These are phyloP conservation scores for Conticribra guillardii DNA, from an alignment of 108 stramenopile genomes.

Conservation along the genomic window DNA sequence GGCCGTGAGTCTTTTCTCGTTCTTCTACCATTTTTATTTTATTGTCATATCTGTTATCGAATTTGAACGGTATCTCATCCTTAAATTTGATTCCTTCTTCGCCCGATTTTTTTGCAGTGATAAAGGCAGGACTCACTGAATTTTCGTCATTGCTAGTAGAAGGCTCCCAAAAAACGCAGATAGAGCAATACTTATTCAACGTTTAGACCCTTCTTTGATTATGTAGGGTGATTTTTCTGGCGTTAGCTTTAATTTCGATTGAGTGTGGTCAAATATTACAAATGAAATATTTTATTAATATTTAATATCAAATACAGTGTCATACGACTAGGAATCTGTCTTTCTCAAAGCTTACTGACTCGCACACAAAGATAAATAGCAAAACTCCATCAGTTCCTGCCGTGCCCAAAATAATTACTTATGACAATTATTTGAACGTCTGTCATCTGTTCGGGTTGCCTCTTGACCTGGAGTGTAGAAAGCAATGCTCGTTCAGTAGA, in stretches of 20 bases:
- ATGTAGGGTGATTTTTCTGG: neutral
- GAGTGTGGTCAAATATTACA: too few species aligned
- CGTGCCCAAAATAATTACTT: too few species aligned
- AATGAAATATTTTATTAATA: too few species aligned
- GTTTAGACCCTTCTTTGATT: slow-evolving; percentile 21
- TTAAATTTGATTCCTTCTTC: neutral
- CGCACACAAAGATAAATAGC: too few species aligned
- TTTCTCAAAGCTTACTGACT: too few species aligned
- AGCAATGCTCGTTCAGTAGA: slow-evolving; percentile 79
- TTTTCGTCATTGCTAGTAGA: slow-evolving; percentile 36
- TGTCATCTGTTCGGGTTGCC: too few species aligned
- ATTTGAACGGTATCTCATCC: too few species aligned
- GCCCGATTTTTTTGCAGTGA: slow-evolving; percentile 17
- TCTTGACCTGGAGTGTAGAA: slow-evolving; percentile 43
- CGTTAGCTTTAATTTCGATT: too few species aligned
- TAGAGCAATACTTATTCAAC: slow-evolving; percentile 41
- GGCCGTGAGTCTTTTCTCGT: slow-evolving; percentile 26
- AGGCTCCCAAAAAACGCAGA: slow-evolving; percentile 44
- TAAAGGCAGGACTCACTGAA: slow-evolving; percentile 43
- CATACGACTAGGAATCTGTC: too few species aligned
- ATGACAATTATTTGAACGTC: neutral
- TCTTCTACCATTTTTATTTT: neutral
- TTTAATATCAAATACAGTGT: too few species aligned
- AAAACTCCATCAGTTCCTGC: too few species aligned
- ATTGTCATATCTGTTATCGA: too few species aligned